Evolutionary conservation across 2,329 filamentous ascomycete genomes (phyloP), one percentile per base, ranked within the genome.

Genomic region (Hymenoscyphus linearis): DNA sequence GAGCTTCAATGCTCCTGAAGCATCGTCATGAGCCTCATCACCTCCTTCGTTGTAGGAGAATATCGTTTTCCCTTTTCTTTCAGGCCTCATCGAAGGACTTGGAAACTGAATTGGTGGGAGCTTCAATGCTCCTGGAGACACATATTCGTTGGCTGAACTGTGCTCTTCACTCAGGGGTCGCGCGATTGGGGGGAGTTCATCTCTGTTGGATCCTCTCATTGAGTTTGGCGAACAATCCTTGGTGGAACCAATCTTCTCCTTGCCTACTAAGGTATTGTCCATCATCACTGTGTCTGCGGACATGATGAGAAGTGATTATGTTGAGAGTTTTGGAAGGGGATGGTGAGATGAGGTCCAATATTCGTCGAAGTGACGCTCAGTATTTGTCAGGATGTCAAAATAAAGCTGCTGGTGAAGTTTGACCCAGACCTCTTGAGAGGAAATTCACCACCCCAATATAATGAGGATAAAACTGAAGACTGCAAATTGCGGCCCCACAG

Each of bases 21-120:
- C 37, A 18, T 16, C 37, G 16, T 44, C 37, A 16, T 44, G n/a
- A 5, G 16, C 22, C 44, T 66, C 65, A 25, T 47, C 22, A 5
- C 34, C 55, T 26, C 36, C 40, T 18, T 34, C 44, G 12, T 40
- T 34, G 2, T 25, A 26, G 4, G 37, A 55, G 13, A 52, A 18
- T 13, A 25, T 27, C 1, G 55, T 26, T n/a, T 57, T 40, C 14
- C 55, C 36, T 34, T 40, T 47, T 57, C 55, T 57, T 27, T 44
- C 36, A 16, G 55, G 36, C n/a, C 55, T 22, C 22, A 26, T 44
- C 12, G n/a, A 22, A 10, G 55, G 55, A 22, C 18, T 55, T 34
- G 55, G 34, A 7, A 37, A n/a, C n/a, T n/a, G n/a, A n/a, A n/a
- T n/a, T n/a, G n/a, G n/a, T n/a, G n/a, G n/a, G n/a, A n/a, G n/a